Evolutionary conservation across 2,329 filamentous ascomycete genomes (phyloP).

Genomic region (Zymoseptoria pseudotritici): DNA sequence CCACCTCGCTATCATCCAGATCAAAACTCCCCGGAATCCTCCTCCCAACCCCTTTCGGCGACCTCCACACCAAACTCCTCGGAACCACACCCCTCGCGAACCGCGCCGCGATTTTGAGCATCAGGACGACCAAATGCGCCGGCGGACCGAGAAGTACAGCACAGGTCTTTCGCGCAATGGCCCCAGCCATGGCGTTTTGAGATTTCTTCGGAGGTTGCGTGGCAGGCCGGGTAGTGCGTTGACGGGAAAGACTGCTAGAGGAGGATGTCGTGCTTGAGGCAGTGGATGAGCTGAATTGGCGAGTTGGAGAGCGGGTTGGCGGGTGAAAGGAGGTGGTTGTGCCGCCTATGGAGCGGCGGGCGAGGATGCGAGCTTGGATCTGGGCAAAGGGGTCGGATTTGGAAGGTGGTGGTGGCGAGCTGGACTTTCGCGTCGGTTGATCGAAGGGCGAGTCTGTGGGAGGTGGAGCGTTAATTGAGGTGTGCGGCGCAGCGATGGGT

Average conservation of each 20-base stretch:
- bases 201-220: slow-evolving; percentile 13
- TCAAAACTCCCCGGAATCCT: slow-evolving; percentile 54
- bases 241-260: slow-evolving; percentile 7
- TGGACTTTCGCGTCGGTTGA: neutral
- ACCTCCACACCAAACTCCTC: slow-evolving; percentile 20
- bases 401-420: neutral
- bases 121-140: slow-evolving; percentile 65
- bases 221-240: neutral
- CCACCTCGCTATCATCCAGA: slow-evolving; percentile 46
- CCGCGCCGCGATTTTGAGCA: slow-evolving; percentile 72
- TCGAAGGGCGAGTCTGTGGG: neutral
- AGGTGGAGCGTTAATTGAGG: neutral
- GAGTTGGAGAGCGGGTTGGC: slow-evolving; percentile 31
- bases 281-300: slow-evolving; percentile 32
- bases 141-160: slow-evolving; percentile 75
- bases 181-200: slow-evolving; percentile 17
- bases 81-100: slow-evolving; percentile 49
- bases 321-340: slow-evolving; percentile 27
- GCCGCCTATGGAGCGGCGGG: slow-evolving; percentile 27
- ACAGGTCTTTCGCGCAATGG: slow-evolving; percentile 68
- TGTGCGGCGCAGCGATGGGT: neutral
- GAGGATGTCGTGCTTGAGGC: slow-evolving; percentile 14
- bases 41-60: slow-evolving; percentile 35
- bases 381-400: slow-evolving; percentile 24
- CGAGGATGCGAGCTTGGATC: slow-evolving; percentile 29